Base-by-base conservation (phyloP, 2,329 filamentous ascomycete species). In the Sarocladium oryzae region DNA sequence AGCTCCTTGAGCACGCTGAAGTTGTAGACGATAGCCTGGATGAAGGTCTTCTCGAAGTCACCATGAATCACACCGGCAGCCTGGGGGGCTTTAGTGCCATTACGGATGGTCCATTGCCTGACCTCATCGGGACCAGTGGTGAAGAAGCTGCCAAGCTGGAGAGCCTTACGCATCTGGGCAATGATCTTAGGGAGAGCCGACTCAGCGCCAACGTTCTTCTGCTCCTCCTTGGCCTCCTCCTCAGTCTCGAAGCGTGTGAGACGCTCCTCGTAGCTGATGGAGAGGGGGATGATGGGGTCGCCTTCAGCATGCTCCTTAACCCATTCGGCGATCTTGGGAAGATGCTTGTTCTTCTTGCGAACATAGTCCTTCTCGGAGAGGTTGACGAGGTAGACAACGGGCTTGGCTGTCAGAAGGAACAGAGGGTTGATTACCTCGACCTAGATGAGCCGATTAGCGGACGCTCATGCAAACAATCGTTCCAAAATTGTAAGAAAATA, bases 31-130 rank as follows among this genome's bases (percentile, higher is more conserved):
- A 99, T 80, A 56, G 79, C 87, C 74, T 99, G 95, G 62, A 99
- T 99, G 68, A 99, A 99, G 0, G 95, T 99, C 84, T 99, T 99
- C 72, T 99, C 93, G 59, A 99, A 97, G 68, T 99, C 93, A 59
- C 86, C 89, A 74, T 99, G 93, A 60, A 99, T 99, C 56, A 99
- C 93, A 78, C 93, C 93, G 33, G 93, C 93, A 43, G 93, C 93
- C 65, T 95, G 88, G 16, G 93, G 93, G n/a, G 93, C 93, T 77
- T 99, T 99, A 66, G 86, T 96, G 61, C 90, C 91, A 64, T 88
- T 91, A 54, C 93, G 84, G 66, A 99, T 89, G 23, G 93, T 99
- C 95, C 93, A 99, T 75, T 99, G 93, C 62, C 93, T 83, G 57
- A 99, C 93, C 75, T 99, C 93, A 66, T 99, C 95, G 21, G 90